Conservation (phyloP, 139 green algal genomes). For the Marvania coccoides region DNA sequence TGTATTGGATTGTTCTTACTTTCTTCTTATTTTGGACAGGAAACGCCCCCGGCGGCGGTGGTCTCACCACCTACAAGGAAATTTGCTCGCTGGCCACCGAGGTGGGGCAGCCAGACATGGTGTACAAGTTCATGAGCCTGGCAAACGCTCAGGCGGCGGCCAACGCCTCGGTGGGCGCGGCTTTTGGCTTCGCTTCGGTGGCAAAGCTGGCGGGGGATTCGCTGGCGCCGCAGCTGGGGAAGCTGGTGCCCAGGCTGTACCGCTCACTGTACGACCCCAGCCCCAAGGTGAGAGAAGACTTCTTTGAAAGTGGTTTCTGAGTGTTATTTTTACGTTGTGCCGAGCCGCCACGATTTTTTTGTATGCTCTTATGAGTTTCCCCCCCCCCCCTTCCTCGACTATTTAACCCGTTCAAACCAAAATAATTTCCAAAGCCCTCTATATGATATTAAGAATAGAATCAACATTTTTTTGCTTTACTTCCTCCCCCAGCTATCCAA, state of each 20-base stretch:
- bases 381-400: background rate
- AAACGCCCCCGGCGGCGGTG: conserved; percentile 25
- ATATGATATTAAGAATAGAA: too few relatives aligned
- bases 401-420: too few relatives aligned
- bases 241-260: conserved; percentile 83
- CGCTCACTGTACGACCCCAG: conserved; percentile 79
- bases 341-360: too few relatives aligned
- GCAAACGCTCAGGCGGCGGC: conserved; percentile 60
- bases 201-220: conserved; percentile 62
- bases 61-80: conserved; percentile 80
- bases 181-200: conserved; percentile 81
- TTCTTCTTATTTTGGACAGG: too few relatives aligned
- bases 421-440: too few relatives aligned
- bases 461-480: too few relatives aligned
- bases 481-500: too few relatives aligned
- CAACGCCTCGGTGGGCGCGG: conserved; percentile 65
- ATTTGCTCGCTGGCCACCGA: conserved; percentile 82
- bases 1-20: too few relatives aligned
- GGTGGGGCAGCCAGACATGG: conserved; percentile 84
- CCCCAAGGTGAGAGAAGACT: conserved; percentile 63
- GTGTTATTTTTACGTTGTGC: background rate
- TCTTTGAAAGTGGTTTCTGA: conserved; percentile 9
- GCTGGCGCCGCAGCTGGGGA: conserved; percentile 51
- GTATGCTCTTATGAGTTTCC: too few relatives aligned
- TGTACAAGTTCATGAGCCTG: conserved; percentile 86